These are phyloP conservation scores for Volvox reticuliferus DNA, from an alignment of 139 green algal genomes.

Conservation along the genomic window DNA sequence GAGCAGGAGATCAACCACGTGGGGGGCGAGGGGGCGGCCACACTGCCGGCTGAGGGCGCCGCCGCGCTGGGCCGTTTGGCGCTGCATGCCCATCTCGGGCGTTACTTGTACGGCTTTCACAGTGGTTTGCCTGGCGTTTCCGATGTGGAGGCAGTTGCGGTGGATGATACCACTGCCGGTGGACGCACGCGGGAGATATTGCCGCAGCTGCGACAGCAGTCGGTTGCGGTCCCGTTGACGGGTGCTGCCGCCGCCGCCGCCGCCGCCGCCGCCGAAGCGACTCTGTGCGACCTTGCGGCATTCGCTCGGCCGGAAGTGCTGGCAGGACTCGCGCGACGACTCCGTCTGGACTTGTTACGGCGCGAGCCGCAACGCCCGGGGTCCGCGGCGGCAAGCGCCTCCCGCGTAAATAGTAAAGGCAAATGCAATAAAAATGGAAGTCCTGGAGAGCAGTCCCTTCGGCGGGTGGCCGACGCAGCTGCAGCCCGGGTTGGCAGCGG, in stretches of 20 bases:
- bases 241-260: background rate
- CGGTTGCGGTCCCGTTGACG: background rate
- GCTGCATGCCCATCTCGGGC: background rate
- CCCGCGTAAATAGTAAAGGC: too few species aligned
- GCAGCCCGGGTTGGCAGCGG: background rate
- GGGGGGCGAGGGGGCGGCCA: background rate
- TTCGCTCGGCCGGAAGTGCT: background rate
- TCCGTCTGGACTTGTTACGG: background rate
- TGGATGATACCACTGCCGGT: background rate
- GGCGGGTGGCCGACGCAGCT: background rate
- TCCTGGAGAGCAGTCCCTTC: background rate
- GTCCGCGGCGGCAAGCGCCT: background rate
- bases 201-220: background rate
- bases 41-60: background rate
- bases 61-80: background rate
- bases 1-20: too few species aligned
- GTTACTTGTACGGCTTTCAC: slow-evolving; percentile 21
- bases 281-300: background rate
- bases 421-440: background rate
- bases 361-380: background rate
- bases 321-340: background rate
- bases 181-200: background rate
- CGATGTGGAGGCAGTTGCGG: background rate
- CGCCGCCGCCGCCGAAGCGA: background rate
- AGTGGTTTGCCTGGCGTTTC: background rate